These are phyloP conservation scores for Komagataella populi DNA, from an alignment of 805 yeast species.

Conservation along the genomic window DNA sequence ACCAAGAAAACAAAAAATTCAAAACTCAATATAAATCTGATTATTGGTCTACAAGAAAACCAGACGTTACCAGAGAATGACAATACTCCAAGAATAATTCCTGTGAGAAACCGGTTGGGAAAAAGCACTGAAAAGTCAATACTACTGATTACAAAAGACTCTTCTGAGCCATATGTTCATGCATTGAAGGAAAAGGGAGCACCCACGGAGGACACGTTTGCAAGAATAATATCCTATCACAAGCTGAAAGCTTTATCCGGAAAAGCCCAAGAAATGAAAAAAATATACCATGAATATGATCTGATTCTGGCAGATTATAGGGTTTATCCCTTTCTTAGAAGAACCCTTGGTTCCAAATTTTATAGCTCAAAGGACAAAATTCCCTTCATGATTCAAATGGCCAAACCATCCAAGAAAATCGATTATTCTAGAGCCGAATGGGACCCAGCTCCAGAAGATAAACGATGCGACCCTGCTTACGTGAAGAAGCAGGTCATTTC, in stretches of 20 bases:
- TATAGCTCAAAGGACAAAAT: constrained; percentile 50
- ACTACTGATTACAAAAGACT: constrained; percentile 62
- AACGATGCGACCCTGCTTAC: constrained; percentile 51
- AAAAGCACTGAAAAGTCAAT: constrained; percentile 35
- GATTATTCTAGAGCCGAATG: constrained; percentile 13
- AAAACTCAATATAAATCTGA: constrained; percentile 20
- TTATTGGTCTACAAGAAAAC: constrained; percentile 29
- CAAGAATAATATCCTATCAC: constrained; percentile 45
- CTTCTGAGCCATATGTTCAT: constrained; percentile 40
- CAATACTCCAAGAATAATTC: constrained; percentile 43
- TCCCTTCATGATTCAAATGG: constrained; percentile 60
- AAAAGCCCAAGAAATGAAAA: constrained; percentile 30
- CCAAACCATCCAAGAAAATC: constrained; percentile 22
- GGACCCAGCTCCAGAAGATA: constrained; percentile 33
- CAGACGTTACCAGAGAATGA: constrained; percentile 32
- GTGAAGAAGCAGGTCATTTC: constrained; percentile 52
- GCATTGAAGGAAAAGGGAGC: constrained; percentile 33
- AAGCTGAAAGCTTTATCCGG: constrained; percentile 33
- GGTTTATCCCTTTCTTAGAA: constrained; percentile 46
- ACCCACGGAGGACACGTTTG: constrained; percentile 47
- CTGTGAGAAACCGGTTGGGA: constrained; percentile 38
- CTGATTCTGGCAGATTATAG: constrained; percentile 58
- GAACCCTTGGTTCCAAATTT: constrained; percentile 43
- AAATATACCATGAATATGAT: constrained; percentile 48
- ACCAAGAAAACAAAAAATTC: constrained; percentile 8